Base-by-base conservation (phyloP, 306 rosid genomes). In the Cucumis hystrix region DNA sequence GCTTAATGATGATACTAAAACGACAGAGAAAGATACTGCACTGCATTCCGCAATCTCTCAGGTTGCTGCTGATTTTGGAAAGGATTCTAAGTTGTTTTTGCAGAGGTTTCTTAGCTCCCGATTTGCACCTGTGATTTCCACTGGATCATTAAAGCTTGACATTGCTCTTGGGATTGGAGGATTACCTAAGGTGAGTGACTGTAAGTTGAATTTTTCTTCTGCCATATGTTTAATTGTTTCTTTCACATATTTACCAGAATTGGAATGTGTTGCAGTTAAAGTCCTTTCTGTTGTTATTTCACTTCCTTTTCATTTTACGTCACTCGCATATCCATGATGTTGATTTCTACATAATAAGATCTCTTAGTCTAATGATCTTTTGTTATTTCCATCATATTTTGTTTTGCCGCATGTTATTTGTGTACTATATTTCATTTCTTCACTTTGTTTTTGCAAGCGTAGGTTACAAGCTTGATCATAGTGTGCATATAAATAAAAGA, bases 161-260 rank as follows among this genome's bases (percentile, higher is more conserved):
- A 17, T 89, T 20, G 94, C 97, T 81, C 97, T 93, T 64, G 94
- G 97, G 40, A 78, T 85, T 77, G 96, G 98, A 78, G 98, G 97
- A 75, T 84, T 93, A 71, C 96, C 96, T 28, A 91, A 90, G 92
- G 98, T 91, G 51, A 60, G 49, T 65, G 41, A 68, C 43, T 60
- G 77, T 51, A 4, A 63, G 67, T n/a, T 40, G 51, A 45, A 76
- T 13, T 70, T 6, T 69, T 63, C 37, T 61, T 45, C 41, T 4
- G n/a, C 8, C 35, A 18, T 54, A 33, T 5, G 10, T 55, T 30
- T 56, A 35, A 74, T 54, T 74, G 63, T 35, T 56, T 74, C 11
- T 25, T 71, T 71, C 23, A 25, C 7, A 14, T 47, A 25, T 14
- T 47, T 70, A 14, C 15, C 28, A 13, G 37, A 70, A 47, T 45